phyloP scores from a whole-genome alignment of 331 rosid species.

The Prunus yedoensis region DNA sequence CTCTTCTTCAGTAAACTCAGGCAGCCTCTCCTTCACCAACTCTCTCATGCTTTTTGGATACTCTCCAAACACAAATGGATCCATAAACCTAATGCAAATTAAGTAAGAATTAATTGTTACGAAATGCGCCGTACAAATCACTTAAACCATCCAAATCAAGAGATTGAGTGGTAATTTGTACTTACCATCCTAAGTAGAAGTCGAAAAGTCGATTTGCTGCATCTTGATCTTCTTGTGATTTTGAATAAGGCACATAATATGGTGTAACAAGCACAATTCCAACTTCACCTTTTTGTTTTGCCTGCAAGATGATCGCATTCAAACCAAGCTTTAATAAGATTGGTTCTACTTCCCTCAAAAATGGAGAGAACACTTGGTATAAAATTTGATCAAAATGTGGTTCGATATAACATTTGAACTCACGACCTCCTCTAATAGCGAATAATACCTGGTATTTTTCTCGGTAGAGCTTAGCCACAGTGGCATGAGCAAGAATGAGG shows the following conservation, averaged over 20 bases:
- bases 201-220: slow-evolving; percentile 30
- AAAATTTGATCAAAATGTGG: no score
- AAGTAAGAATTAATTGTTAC: not conserved
- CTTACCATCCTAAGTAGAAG: slow-evolving; percentile 34
- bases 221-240: slow-evolving; percentile 25
- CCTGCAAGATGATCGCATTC: not conserved
- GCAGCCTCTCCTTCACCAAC: slow-evolving; percentile 23
- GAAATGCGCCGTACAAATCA: not conserved
- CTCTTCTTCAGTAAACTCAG: slow-evolving; percentile 24
- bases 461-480: slow-evolving; percentile 17
- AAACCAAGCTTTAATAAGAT: not conserved
- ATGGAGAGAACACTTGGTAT: no score
- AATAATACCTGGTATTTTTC: slow-evolving; percentile 16
- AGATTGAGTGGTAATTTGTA: not conserved
- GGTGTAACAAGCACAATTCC: slow-evolving; percentile 22
- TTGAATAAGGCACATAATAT: slow-evolving; percentile 23
- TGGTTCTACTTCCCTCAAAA: not conserved
- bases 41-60: slow-evolving; percentile 13
- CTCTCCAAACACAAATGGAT: slow-evolving; percentile 26
- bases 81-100: slow-evolving; percentile 17
- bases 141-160: no score
- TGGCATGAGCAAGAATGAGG: slow-evolving; percentile 25
- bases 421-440: not conserved
- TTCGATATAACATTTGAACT: no score
- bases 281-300: slow-evolving; percentile 23